Evolutionary conservation across 257 asterid genomes (phyloP).

Genomic region (Solanum etuberosum): DNA sequence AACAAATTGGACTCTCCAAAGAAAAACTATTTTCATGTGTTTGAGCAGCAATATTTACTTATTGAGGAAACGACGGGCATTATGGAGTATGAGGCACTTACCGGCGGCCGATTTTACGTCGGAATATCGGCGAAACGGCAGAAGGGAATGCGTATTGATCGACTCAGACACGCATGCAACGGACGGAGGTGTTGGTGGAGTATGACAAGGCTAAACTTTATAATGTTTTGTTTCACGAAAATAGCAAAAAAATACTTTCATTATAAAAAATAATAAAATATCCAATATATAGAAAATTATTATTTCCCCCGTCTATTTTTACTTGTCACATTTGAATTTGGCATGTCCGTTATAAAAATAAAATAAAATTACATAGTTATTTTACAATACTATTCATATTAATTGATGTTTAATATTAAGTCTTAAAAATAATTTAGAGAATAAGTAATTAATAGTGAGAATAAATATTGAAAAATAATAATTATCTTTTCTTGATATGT

Average conservation of each 20-base stretch:
- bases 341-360: too few species aligned
- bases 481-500: too few species aligned
- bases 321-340: too few species aligned
- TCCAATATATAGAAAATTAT: neutral
- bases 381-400: too few species aligned
- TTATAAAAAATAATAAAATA: neutral
- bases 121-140: neutral
- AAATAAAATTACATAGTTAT: neutral
- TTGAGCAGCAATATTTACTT: neutral
- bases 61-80: neutral
- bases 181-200: neutral
- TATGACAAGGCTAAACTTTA: neutral
- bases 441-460: too few species aligned
- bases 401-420: neutral
- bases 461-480: too few species aligned
- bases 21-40: neutral
- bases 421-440: too few species aligned
- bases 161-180: neutral
- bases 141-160: neutral
- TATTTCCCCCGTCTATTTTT: too few species aligned
- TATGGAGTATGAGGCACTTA: neutral
- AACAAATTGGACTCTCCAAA: neutral
- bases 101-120: neutral
- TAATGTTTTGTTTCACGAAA: neutral
- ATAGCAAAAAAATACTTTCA: neutral